phyloP scores from a whole-genome alignment of 176 grass and related monocot species.

The Poa pratensis region DNA sequence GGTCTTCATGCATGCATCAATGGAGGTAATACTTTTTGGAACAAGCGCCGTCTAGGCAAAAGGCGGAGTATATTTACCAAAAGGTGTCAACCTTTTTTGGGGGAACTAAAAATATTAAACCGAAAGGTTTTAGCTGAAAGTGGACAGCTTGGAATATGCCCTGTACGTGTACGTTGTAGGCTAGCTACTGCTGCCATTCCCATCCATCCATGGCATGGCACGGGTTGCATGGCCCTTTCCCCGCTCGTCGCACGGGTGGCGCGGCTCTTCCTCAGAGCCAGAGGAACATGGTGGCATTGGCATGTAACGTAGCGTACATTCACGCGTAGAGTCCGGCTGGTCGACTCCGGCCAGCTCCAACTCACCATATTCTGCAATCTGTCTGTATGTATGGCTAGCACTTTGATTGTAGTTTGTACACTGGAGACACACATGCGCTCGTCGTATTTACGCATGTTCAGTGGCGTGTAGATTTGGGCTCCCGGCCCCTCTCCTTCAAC shows the following conservation, averaged over 20 bases:
- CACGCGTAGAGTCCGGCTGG: neutral
- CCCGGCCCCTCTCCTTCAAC: neutral
- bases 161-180: conserved; percentile 14
- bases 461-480: conserved; percentile 1
- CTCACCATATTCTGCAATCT: neutral
- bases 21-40: no score
- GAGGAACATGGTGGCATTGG: neutral
- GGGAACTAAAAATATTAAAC: neutral
- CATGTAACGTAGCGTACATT: neutral
- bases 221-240: conserved; percentile 18
- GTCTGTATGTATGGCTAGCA: neutral
- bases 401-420: neutral
- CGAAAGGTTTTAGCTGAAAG: neutral
- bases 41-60: no score
- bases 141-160: conserved; percentile 27
- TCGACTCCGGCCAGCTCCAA: neutral
- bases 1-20: no score
- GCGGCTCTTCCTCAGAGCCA: neutral
- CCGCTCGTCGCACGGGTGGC: conserved; percentile 1
- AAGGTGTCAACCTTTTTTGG: neutral
- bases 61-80: no score
- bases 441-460: conserved; percentile 21
- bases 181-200: neutral
- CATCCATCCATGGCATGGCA: conserved; percentile 21
- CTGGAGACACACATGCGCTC: conserved; percentile 15